Evolutionary conservation across 2,329 filamentous ascomycete genomes (phyloP).

Genomic region (Monilinia aucupariae): DNA sequence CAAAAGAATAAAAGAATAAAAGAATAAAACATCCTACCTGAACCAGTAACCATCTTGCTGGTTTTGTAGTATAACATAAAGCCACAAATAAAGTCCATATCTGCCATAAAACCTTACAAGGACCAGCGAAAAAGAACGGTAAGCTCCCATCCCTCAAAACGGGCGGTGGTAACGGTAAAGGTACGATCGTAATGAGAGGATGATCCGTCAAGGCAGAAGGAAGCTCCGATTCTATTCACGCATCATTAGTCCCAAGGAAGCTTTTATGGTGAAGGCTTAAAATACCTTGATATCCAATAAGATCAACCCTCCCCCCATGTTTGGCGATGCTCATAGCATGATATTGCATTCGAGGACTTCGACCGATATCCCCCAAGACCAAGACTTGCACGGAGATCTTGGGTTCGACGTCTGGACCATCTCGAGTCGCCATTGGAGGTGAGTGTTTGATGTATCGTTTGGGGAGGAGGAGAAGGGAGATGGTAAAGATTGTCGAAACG

Average conservation of each 20-base stretch:
- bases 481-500: constrained; percentile 33
- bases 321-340: constrained; percentile 89
- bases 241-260: constrained; percentile 12
- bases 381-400: constrained; percentile 68
- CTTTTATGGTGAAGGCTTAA: no score
- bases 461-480: constrained; percentile 36
- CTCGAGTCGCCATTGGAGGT: constrained; percentile 28
- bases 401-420: constrained; percentile 28
- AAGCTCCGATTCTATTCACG: constrained; percentile 62
- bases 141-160: constrained; percentile 62
- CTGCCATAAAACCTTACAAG: constrained; percentile 83
- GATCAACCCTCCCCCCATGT: constrained; percentile 70
- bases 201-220: constrained; percentile 71
- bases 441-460: constrained; percentile 38
- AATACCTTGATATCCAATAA: constrained; percentile 81
- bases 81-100: constrained; percentile 63
- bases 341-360: constrained; percentile 97
- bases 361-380: constrained; percentile 89
- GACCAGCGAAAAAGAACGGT: constrained; percentile 72
- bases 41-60: constrained; percentile 79
- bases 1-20: no score
- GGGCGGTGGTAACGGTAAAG: constrained; percentile 62
- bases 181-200: constrained; percentile 63
- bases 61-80: constrained; percentile 67
- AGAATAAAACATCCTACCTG: constrained; percentile 1